Evolutionary conservation across 768 basidiomycete genomes (phyloP), one percentile per base, ranked within the genome.

Genomic region (Pleurotus pulmonarius): DNA sequence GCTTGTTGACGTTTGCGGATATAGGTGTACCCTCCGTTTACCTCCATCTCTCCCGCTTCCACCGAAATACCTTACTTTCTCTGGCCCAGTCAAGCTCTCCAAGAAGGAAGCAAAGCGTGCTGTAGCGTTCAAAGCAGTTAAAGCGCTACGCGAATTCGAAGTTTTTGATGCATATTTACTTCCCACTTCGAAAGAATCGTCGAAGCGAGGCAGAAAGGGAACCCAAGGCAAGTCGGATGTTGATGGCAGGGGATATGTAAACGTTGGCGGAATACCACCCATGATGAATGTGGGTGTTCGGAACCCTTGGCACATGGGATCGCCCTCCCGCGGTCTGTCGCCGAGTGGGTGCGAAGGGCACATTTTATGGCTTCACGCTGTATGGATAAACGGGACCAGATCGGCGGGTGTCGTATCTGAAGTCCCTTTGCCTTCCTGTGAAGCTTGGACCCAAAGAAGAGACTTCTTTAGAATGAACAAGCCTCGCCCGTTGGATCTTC

Each of bases 61-160:
- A 0, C 67, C 75, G 0, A 70, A 78, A 43, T 70, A 83, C 49
- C 79, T 90, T 11, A 65, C 74, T 3, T 89, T 80, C 59, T 65
- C 71, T 12, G 91, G 91, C 0, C 87, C 89, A 3, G 58, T 54
- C 4, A 82, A 80, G 56, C 72, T 76, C 44, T 82, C 89, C 11
- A 94, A 93, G 67, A 85, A 80, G 58, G 90, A 90, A 64, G 92
- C 94, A 0, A 91, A 85, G 62, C 85, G 93, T 5, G 88, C 88
- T 3, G 92, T 83, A 9, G 89, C 92, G 0, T 95, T 92, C 66
- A 70, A 83, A 59, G 92, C 88, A 2, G 89, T 92, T 18, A 85
- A 82, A 61, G 74, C 75, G 2, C 76, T 96, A 13, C 81, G 86
- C 58, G 73, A 75, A 25, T 71, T 91, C n/a, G 80, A 87, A 25